A percentile compares a stretch with the other conserved stretches of the same genome.
phyloP scores from a whole-genome alignment of 163 green algal genomes.

The Smithsoniella earleae region DNA sequence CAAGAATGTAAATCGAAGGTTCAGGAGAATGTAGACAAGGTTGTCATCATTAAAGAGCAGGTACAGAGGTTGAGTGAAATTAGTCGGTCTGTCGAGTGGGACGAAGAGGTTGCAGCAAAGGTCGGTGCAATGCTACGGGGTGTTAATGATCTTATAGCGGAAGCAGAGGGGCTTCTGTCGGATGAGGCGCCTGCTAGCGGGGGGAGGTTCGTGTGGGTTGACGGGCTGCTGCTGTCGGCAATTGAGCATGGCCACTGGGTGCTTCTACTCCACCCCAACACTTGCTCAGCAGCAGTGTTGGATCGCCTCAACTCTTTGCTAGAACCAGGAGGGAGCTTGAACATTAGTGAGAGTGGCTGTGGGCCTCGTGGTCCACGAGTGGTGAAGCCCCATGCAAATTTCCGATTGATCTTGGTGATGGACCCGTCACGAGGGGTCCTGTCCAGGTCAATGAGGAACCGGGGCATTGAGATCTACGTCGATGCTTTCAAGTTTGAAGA shows the following conservation, averaged over 20 bases:
- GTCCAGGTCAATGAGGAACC: conserved; percentile 93
- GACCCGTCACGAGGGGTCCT: conserved; percentile 86
- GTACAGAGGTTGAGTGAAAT: no score
- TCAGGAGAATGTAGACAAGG: no score
- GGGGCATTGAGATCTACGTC: conserved; percentile 74
- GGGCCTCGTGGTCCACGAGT: conserved; percentile 44
- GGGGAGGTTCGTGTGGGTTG: conserved; percentile 95
- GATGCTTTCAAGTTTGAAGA: not conserved
- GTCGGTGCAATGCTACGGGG: conserved; percentile 35
- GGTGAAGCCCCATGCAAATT: conserved; percentile 75
- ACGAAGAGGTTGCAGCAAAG: no score
- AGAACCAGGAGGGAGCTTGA: conserved; percentile 75
- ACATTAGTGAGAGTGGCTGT: conserved; percentile 76
- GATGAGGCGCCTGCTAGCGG: conserved; percentile 35
- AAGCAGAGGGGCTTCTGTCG: conserved; percentile 8
- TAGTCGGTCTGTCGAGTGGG: no score
- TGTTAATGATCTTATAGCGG: conserved; percentile 10
- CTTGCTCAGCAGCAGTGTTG: conserved; percentile 91
- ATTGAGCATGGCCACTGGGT: conserved; percentile 85
- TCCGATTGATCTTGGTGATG: conserved; percentile 84
- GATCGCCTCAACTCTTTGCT: conserved; percentile 96
- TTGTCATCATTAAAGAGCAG: no score
- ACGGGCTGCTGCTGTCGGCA: conserved; percentile 76
- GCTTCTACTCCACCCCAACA: conserved; percentile 92
- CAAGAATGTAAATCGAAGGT: no score